phyloP scores from a whole-genome alignment of 192 early-diverging fungal species.

The Coemansia sp. region DNA sequence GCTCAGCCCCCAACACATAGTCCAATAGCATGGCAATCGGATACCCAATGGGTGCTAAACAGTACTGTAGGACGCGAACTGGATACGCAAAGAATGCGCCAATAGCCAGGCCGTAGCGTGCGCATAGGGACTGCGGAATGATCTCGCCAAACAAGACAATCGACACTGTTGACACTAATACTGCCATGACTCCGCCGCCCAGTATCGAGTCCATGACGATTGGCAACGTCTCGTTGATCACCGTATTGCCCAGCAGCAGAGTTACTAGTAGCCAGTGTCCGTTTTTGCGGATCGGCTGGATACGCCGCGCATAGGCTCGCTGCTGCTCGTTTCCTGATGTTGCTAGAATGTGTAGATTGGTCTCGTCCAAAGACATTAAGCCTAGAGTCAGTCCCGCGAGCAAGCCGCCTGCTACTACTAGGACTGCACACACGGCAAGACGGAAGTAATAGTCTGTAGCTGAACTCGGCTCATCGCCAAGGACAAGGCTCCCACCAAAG shows the following conservation, averaged over 20 bases:
- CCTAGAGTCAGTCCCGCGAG: conserved; percentile 76
- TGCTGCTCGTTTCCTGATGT: conserved; percentile 73
- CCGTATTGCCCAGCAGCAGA: conserved; percentile 87
- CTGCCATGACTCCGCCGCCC: conserved; percentile 76
- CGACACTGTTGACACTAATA: conserved; percentile 83
- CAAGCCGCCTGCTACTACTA: conserved; percentile 77
- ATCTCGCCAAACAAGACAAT: conserved; percentile 98
- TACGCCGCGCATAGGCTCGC: conserved; percentile 71
- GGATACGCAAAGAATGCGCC: conserved; percentile 87
- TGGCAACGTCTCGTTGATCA: conserved; percentile 94
- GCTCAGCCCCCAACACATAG: conserved; percentile 77
- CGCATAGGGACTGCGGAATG: conserved; percentile 90
- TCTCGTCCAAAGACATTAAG: conserved; percentile 83
- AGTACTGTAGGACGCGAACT: conserved; percentile 67
- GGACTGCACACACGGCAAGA: conserved; percentile 56
- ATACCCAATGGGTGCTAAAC: conserved; percentile 71
- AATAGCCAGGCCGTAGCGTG: conserved; percentile 85
- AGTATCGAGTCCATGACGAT: conserved; percentile 80
- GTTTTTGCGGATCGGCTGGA: conserved; percentile 86
- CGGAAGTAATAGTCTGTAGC: conserved; percentile 53
- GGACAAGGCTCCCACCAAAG: background rate
- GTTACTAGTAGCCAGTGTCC: conserved; percentile 95
- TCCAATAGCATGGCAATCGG: conserved; percentile 89
- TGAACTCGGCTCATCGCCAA: conserved; percentile 1
- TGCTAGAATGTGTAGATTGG: conserved; percentile 78